Evolutionary conservation across 345 rosid species (phyloP).

Genomic region (Nasturtium officinale): DNA sequence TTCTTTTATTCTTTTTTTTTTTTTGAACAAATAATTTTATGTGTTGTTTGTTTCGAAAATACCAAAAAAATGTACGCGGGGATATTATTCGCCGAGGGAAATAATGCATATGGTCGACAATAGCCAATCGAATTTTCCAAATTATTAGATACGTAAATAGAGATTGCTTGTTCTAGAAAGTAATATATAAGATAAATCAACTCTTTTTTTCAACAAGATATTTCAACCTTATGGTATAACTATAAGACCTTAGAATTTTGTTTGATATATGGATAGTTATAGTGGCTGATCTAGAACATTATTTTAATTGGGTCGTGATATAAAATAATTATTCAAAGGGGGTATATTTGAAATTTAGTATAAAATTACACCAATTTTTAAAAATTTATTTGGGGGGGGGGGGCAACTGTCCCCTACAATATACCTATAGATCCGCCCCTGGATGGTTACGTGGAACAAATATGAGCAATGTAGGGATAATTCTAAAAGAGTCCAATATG

Average conservation of each 20-base stretch:
- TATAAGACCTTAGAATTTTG: neutral
- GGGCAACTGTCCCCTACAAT: too few relatives aligned
- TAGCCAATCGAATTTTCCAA: slow-evolving; percentile 17
- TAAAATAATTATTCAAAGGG: too few relatives aligned
- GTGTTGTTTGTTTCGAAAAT: slow-evolving; percentile 24
- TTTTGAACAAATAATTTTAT: neutral
- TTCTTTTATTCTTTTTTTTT: neutral
- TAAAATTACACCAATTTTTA: too few relatives aligned
- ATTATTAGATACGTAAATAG: slow-evolving; percentile 1
- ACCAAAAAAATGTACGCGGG: slow-evolving; percentile 28
- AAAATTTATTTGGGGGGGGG: too few relatives aligned
- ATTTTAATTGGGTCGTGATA: too few relatives aligned
- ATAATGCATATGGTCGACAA: neutral
- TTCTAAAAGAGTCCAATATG: neutral
- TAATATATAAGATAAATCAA: too few relatives aligned
- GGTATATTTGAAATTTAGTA: too few relatives aligned
- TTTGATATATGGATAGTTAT: too few relatives aligned
- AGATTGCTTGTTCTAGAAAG: too few relatives aligned
- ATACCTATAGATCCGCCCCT: too few relatives aligned
- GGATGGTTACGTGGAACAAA: neutral
- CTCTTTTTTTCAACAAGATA: neutral
- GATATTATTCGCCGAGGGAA: neutral
- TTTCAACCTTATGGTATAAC: neutral
- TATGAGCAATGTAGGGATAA: neutral
- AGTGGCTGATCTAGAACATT: too few relatives aligned